These are phyloP conservation scores for Hypomontagnella monticulosa DNA, from an alignment of 495 filamentous ascomycete genomes.

Conservation along the genomic window DNA sequence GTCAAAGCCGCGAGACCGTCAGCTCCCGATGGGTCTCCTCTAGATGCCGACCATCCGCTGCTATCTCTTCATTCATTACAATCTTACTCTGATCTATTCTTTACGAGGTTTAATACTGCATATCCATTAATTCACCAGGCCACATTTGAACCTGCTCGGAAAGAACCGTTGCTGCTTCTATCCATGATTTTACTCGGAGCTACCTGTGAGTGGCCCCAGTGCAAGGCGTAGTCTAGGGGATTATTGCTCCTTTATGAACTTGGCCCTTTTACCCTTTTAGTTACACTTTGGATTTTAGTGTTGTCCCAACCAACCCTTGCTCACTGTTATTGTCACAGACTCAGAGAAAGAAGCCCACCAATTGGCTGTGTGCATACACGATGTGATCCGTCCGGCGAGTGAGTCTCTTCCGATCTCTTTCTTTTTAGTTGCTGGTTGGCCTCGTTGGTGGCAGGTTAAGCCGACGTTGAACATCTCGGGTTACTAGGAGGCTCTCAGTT, in stretches of 20 bases:
- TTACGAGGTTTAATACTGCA: conserved; percentile 62
- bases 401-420: no score
- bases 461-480: background rate
- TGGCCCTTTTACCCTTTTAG: background rate
- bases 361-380: conserved; percentile 62
- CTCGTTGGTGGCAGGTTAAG: background rate
- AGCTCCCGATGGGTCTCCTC: conserved; percentile 52
- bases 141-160: conserved; percentile 59
- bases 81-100: conserved; percentile 63
- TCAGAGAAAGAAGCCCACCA: conserved; percentile 63
- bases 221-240: background rate
- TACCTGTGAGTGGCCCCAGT: conserved; percentile 47
- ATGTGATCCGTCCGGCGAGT: conserved; percentile 55
- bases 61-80: conserved; percentile 59
- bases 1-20: conserved; percentile 54
- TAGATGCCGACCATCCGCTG: conserved; percentile 57
- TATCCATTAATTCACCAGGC: conserved; percentile 64
- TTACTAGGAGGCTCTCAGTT: no score
- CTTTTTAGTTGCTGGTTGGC: background rate
- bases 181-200: conserved; percentile 64
- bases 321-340: conserved; percentile 32
- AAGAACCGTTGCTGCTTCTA: conserved; percentile 59
- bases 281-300: background rate
- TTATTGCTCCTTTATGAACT: background rate
- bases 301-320: background rate